phyloP scores from a whole-genome alignment of 2,329 filamentous ascomycete genomes.

The Leptographium wingfieldii region DNA sequence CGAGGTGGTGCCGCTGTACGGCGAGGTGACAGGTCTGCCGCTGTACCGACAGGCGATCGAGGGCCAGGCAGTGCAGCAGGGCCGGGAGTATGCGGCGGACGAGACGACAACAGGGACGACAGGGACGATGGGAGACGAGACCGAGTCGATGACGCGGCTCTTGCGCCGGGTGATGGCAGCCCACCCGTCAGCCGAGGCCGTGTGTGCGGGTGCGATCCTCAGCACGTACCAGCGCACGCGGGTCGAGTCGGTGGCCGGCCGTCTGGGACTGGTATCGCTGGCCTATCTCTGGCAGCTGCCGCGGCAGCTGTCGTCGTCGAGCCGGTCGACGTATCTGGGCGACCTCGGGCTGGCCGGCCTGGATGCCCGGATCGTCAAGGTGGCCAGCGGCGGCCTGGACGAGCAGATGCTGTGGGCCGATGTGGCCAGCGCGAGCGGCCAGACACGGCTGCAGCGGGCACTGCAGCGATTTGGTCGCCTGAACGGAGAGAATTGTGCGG shows the following conservation, averaged over 20 bases:
- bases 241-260: constrained; percentile 81
- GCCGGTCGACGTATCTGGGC: constrained; percentile 30
- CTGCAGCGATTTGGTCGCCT: constrained; percentile 54
- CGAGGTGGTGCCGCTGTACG: constrained; percentile 73
- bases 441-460: constrained; percentile 34
- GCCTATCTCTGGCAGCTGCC: constrained; percentile 92
- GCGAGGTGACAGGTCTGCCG: constrained; percentile 63
- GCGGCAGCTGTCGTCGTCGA: constrained; percentile 38
- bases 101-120: constrained; percentile 51
- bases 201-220: constrained; percentile 84
- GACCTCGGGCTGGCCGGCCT: constrained; percentile 72
- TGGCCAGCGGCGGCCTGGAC: constrained; percentile 80
- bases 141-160: constrained; percentile 71
- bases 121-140: constrained; percentile 50
- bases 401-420: constrained; percentile 70
- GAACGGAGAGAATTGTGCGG: constrained; percentile 53
- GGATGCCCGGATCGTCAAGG: constrained; percentile 88
- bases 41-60: constrained; percentile 69
- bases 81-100: constrained; percentile 49
- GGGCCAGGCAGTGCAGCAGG: constrained; percentile 57
- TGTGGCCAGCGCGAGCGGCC: constrained; percentile 47
- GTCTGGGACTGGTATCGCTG: constrained; percentile 70
- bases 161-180: constrained; percentile 50
- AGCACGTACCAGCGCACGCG: constrained; percentile 93
- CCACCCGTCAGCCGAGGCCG: constrained; percentile 72